Percentiles rank a stretch among this genome's conserved stretches.
These are phyloP conservation scores for Myxozyma geophila DNA, from an alignment of 805 yeast genomes.

Conservation along the genomic window DNA sequence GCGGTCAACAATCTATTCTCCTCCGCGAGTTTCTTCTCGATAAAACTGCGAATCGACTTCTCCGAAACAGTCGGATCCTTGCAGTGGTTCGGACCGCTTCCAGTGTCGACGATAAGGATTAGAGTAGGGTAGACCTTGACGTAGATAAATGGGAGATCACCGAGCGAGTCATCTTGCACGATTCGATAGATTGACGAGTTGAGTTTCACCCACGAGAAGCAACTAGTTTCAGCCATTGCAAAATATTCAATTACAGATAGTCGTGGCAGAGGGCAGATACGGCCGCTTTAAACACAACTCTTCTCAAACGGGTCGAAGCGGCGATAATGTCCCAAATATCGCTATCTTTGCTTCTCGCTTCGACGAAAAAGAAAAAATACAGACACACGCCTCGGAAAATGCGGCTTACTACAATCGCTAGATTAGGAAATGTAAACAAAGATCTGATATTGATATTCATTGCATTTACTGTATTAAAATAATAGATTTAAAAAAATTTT, in stretches of 20 bases:
- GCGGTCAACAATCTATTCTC: conserved; percentile 19
- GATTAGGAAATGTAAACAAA: too few relatives aligned
- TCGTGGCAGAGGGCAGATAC: neutral
- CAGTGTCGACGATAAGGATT: conserved; percentile 30
- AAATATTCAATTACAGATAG: neutral
- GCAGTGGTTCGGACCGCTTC: conserved; percentile 29
- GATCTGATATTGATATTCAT: too few relatives aligned
- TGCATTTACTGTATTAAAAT: too few relatives aligned
- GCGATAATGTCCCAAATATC: neutral
- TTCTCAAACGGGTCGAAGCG: neutral
- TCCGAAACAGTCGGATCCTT: conserved; percentile 26
- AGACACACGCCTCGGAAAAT: neutral
- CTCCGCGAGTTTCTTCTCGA: conserved; percentile 25
- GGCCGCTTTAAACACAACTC: neutral
- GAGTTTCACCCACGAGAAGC: conserved; percentile 27
- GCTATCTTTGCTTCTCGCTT: neutral
- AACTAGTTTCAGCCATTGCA: conserved; percentile 10
- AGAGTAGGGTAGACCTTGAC: conserved; percentile 32
- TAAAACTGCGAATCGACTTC: conserved; percentile 25
- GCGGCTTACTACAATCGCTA: neutral
- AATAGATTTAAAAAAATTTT: too few relatives aligned
- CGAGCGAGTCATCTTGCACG: conserved; percentile 30
- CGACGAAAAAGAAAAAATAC: neutral
- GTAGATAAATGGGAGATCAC: conserved; percentile 33
- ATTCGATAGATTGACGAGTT: conserved; percentile 29